These are phyloP conservation scores for Geosmithia morbida DNA, from an alignment of 2,329 filamentous ascomycete genomes.

Conservation along the genomic window DNA sequence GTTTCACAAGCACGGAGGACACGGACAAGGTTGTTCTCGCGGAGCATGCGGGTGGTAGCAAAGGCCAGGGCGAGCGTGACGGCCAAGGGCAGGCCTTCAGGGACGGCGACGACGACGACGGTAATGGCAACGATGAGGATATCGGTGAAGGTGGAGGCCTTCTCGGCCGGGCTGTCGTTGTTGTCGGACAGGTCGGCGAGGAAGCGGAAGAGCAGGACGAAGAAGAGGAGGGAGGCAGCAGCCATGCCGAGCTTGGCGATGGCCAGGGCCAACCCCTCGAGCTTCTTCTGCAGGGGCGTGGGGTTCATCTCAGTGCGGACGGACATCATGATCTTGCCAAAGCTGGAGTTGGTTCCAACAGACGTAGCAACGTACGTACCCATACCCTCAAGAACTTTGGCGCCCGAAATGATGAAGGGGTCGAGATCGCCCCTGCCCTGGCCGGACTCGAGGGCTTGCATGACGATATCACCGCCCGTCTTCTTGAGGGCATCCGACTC, in stretches of 20 bases:
- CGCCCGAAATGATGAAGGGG: slow-evolving; percentile 51
- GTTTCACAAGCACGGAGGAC: slow-evolving; percentile 51
- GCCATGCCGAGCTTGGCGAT: slow-evolving; percentile 37
- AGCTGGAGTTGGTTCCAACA: slow-evolving; percentile 38
- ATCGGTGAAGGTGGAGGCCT: slow-evolving; percentile 42
- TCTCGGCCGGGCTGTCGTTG: slow-evolving; percentile 31
- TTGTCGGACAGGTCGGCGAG: slow-evolving; percentile 45
- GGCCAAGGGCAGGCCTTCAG: slow-evolving; percentile 51
- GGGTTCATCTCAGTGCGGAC: slow-evolving; percentile 33
- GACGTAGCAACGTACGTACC: slow-evolving; percentile 40
- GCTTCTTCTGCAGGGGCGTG: slow-evolving; percentile 40
- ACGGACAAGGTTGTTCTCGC: slow-evolving; percentile 52
- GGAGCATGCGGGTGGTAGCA: slow-evolving; percentile 52
- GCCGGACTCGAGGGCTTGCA: slow-evolving; percentile 33
- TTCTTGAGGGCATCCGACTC: slow-evolving; percentile 63
- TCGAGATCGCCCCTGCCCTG: slow-evolving; percentile 34
- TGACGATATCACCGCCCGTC: slow-evolving; percentile 42
- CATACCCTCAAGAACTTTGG: slow-evolving; percentile 38
- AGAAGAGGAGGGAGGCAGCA: slow-evolving; percentile 58
- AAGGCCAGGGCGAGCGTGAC: slow-evolving; percentile 52
- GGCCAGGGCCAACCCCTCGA: slow-evolving; percentile 19
- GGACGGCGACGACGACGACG: slow-evolving; percentile 52
- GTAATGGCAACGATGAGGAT: slow-evolving; percentile 54
- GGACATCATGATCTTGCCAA: slow-evolving; percentile 41
- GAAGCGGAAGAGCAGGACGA: slow-evolving; percentile 68